Evolutionary conservation across 1,284 basidiomycete genomes (phyloP).

Genomic region (Xanthoconium separans): DNA sequence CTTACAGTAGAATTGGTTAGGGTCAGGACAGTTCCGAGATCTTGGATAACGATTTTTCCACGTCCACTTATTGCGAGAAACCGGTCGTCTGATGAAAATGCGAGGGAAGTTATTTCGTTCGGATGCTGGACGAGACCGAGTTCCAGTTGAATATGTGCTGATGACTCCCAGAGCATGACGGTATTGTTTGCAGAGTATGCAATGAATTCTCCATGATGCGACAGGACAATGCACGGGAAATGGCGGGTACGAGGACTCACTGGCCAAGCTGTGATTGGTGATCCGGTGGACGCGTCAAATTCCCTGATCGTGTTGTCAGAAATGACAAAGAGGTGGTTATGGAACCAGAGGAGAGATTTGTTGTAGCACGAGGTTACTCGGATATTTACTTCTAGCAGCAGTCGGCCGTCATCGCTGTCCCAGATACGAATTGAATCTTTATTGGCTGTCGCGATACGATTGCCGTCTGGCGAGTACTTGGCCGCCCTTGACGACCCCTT

Average conservation of each 20-base stretch:
- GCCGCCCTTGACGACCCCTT: background rate
- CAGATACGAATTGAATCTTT: background rate
- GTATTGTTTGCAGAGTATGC: background rate
- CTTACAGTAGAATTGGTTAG: background rate
- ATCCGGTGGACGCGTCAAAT: background rate
- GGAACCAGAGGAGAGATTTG: background rate
- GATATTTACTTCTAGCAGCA: background rate
- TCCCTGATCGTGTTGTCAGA: background rate
- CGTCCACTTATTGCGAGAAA: background rate
- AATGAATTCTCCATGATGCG: background rate
- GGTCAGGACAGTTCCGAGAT: background rate
- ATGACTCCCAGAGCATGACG: background rate
- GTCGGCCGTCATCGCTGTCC: background rate
- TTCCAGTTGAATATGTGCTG: background rate
- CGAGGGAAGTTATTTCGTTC: background rate
- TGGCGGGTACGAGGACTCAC: background rate
- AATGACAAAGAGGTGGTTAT: background rate
- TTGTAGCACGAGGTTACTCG: background rate
- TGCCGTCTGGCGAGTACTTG: background rate
- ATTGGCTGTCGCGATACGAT: background rate
- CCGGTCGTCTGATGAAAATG: background rate
- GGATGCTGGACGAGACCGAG: background rate
- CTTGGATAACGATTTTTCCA: background rate
- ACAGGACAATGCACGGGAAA: background rate
- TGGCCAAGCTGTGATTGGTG: background rate